These are phyloP conservation scores for Suillus variegatus DNA, from an alignment of 768 basidiomycete genomes.

Conservation along the genomic window DNA sequence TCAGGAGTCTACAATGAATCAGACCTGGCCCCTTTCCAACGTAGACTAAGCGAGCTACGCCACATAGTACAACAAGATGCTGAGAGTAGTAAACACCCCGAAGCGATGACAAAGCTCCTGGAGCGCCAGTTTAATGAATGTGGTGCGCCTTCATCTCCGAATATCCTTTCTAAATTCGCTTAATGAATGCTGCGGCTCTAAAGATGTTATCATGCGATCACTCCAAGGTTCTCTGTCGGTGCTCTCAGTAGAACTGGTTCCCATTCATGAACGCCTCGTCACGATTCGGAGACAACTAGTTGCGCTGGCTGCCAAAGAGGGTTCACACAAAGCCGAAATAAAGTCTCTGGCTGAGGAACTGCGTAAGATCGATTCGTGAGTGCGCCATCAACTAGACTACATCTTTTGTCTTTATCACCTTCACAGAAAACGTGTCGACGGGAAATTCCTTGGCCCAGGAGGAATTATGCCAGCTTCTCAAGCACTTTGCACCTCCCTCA, in stretches of 20 bases:
- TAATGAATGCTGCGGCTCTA: constrained; percentile 4
- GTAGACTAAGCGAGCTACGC: constrained; percentile 78
- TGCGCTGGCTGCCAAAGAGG: constrained; percentile 84
- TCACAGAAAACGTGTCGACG: constrained; percentile 85
- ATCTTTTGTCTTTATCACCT: background rate
- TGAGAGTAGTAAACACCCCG: constrained; percentile 80
- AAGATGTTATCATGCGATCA: constrained; percentile 74
- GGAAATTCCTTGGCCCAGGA: constrained; percentile 91
- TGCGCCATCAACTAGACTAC: constrained; percentile 27
- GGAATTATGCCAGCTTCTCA: constrained; percentile 91
- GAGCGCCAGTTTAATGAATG: constrained; percentile 91
- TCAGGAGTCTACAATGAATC: constrained; percentile 91
- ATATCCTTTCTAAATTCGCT: constrained; percentile 8
- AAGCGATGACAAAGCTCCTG: constrained; percentile 84
- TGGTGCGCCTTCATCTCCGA: constrained; percentile 53
- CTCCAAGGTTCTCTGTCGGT: constrained; percentile 86
- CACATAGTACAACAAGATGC: constrained; percentile 84
- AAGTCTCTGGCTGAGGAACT: constrained; percentile 92
- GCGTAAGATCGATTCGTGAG: constrained; percentile 94
- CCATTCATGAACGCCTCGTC: constrained; percentile 88
- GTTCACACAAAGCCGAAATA: constrained; percentile 81
- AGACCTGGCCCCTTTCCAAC: constrained; percentile 86
- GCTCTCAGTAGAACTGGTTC: constrained; percentile 86
- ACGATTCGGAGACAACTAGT: constrained; percentile 87
- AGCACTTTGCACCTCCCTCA: constrained; percentile 84